Conservation (phyloP, 1,284 basidiomycete genomes). For the Pulveroboletus sp. region DNA sequence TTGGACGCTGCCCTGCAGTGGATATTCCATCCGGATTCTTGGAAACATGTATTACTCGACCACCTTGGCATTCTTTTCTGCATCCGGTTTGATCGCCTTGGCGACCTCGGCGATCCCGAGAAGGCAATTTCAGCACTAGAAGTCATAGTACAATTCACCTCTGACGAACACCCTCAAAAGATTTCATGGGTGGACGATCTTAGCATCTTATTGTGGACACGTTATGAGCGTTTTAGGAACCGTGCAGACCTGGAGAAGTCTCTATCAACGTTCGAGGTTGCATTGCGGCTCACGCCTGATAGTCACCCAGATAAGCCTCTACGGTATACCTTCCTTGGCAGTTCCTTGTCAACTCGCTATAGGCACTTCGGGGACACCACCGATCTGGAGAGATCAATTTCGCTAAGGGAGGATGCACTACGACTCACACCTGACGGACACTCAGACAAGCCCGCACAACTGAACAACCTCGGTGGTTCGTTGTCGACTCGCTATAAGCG, state of each 20-base stretch:
- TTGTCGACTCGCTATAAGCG: not conserved
- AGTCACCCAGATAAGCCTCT: not conserved
- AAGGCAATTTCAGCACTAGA: not conserved
- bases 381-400: not conserved
- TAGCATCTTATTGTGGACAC: no score
- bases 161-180: not conserved
- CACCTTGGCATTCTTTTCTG: slow-evolving; percentile 1
- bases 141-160: not conserved
- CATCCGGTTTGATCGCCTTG: not conserved
- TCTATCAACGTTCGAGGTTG: not conserved
- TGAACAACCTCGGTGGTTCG: not conserved
- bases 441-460: not conserved
- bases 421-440: no score
- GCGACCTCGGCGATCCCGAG: not conserved
- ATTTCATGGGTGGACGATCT: no score
- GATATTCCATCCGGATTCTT: not conserved
- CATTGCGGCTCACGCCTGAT: not conserved
- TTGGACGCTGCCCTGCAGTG: not conserved
- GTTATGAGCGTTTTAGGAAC: not conserved
- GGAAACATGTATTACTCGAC: not conserved
- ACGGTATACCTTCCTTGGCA: not conserved
- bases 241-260: not conserved
- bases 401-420: not conserved
- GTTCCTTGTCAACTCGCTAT: not conserved
- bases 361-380: not conserved